Conservation (phyloP, 1,139 yeast genomes). For the Hanseniaspora gamundiae region DNA sequence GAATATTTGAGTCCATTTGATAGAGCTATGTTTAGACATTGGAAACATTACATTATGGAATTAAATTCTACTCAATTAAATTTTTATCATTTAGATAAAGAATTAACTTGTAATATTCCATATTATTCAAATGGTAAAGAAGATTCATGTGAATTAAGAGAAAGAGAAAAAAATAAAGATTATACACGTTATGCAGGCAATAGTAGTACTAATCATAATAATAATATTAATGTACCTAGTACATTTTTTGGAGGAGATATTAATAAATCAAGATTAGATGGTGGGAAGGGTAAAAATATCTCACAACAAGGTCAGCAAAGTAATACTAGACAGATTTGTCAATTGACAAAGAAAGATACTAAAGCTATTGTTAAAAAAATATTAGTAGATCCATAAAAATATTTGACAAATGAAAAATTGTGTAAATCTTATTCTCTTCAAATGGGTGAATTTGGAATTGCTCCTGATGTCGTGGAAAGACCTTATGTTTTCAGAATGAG, state of each 20-base stretch:
- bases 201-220: not conserved
- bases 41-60: conserved; percentile 54
- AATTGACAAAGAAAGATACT: conserved; percentile 20
- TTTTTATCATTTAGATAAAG: conserved; percentile 33
- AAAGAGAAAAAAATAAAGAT: conserved; percentile 6
- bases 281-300: conserved; percentile 2
- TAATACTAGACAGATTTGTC: not conserved
- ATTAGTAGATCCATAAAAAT: conserved; percentile 18
- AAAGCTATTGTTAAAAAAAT: conserved; percentile 22
- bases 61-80: conserved; percentile 66
- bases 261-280: not conserved
- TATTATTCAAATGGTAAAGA: conserved; percentile 20
- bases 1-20: conserved; percentile 65
- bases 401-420: conserved; percentile 26
- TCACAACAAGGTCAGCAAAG: not conserved
- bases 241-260: conserved; percentile 1
- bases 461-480: conserved; percentile 42
- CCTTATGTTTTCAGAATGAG: conserved; percentile 43
- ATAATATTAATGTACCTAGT: conserved; percentile 1
- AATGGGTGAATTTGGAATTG: conserved; percentile 56
- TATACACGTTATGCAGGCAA: conserved; percentile 3
- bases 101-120: conserved; percentile 14
- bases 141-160: conserved; percentile 7
- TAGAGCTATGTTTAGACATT: conserved; percentile 44
- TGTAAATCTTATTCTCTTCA: conserved; percentile 54